Conservation (phyloP, 202 grass and related monocot genomes). For the Panicum hallii region DNA sequence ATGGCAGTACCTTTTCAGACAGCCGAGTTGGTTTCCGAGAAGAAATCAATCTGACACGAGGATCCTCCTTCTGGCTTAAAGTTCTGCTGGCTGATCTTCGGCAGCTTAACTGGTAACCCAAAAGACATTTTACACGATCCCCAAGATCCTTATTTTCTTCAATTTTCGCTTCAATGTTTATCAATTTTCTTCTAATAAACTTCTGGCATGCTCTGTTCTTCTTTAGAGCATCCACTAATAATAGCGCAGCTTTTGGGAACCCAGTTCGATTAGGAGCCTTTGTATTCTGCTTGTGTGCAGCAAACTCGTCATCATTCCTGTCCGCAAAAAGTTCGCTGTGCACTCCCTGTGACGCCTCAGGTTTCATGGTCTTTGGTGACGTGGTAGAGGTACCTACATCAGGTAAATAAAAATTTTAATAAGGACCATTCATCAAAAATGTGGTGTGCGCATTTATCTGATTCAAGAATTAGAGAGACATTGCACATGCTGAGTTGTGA, state of each 20-base stretch:
- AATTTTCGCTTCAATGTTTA: constrained; percentile 82
- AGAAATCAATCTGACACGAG: constrained; percentile 80
- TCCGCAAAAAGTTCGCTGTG: neutral
- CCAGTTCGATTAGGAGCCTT: constrained; percentile 22
- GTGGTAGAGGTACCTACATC: constrained; percentile 46
- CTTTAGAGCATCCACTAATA: constrained; percentile 82
- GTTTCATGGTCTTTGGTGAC: constrained; percentile 18
- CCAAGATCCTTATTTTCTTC: constrained; percentile 89
- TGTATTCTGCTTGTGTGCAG: constrained; percentile 43
- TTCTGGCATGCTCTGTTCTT: constrained; percentile 93
- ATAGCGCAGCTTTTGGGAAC: constrained; percentile 73
- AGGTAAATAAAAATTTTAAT: constrained; percentile 20
- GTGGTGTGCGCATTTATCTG: neutral
- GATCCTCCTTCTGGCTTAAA: constrained; percentile 81
- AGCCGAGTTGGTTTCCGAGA: constrained; percentile 39
- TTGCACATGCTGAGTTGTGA: neutral
- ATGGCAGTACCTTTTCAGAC: constrained; percentile 53
- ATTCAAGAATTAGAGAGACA: constrained; percentile 6
- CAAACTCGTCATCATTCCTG: neutral
- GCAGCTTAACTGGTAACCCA: constrained; percentile 83
- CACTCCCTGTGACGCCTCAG: constrained; percentile 17
- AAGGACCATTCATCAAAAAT: neutral
- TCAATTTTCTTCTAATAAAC: constrained; percentile 88
- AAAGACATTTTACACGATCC: constrained; percentile 83
- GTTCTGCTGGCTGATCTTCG: constrained; percentile 60